Conservation (phyloP, 1,284 basidiomycete species). For the Psilocybe mexicana region DNA sequence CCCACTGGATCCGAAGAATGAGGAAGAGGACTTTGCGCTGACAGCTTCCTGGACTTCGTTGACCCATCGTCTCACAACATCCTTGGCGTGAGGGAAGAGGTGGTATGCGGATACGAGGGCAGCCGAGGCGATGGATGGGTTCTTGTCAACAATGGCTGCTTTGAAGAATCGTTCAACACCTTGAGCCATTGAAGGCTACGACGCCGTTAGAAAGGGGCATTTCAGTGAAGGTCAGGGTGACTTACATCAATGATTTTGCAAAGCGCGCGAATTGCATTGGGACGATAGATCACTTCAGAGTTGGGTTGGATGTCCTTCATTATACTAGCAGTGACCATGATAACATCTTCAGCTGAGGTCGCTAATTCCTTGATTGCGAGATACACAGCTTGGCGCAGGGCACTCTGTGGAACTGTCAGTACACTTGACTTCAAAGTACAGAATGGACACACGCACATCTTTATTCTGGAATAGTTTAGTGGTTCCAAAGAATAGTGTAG, state of each 20-base stretch:
- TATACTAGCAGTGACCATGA: slow-evolving; percentile 99
- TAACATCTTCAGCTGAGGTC: slow-evolving; percentile 96
- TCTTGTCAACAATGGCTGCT: slow-evolving; percentile 97
- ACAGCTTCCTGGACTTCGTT: slow-evolving; percentile 98
- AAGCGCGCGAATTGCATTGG: slow-evolving; percentile 96
- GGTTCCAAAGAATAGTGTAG: slow-evolving; percentile 97
- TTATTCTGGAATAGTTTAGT: slow-evolving; percentile 99
- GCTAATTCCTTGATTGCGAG: slow-evolving; percentile 98
- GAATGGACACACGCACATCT: slow-evolving; percentile 70
- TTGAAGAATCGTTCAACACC: slow-evolving; percentile 99
- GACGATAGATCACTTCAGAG: slow-evolving; percentile 97
- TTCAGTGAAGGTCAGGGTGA: not conserved
- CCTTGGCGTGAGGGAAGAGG: slow-evolving; percentile 89
- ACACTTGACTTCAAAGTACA: slow-evolving; percentile 6
- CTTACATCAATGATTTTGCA: slow-evolving; percentile 97
- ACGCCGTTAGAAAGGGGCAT: not conserved
- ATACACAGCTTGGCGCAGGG: slow-evolving; percentile 97
- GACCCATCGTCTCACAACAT: slow-evolving; percentile 97
- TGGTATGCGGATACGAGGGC: slow-evolving; percentile 98
- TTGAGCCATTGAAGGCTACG: slow-evolving; percentile 94
- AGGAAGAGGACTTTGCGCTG: slow-evolving; percentile 80
- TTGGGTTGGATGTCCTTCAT: slow-evolving; percentile 99
- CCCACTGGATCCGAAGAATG: slow-evolving; percentile 58
- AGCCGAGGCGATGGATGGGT: slow-evolving; percentile 93
- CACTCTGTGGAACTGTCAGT: slow-evolving; percentile 57